These are phyloP conservation scores for Myrica gale DNA, from an alignment of 306 rosid genomes.

Conservation along the genomic window DNA sequence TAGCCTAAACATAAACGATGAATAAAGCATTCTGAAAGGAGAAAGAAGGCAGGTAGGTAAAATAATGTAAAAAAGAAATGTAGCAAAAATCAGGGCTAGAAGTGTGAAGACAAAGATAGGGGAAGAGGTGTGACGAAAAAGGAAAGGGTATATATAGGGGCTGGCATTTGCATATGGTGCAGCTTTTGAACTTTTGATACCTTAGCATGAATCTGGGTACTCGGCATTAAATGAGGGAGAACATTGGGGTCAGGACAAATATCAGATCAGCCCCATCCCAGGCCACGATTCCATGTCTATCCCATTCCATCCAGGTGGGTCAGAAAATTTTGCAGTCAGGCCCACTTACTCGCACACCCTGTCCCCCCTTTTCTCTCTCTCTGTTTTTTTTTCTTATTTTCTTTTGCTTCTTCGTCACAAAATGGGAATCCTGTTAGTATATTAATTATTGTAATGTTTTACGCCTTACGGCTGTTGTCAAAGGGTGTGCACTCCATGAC, in stretches of 20 bases:
- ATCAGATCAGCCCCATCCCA: constrained; percentile 2
- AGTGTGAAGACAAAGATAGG: constrained; percentile 12
- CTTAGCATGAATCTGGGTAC: constrained; percentile 26
- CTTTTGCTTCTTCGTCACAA: not conserved
- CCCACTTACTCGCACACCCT: constrained; percentile 10
- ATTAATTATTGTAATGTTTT: not conserved
- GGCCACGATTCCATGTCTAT: not conserved
- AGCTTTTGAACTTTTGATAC: constrained; percentile 24
- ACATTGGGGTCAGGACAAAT: not conserved
- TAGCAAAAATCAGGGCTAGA: not conserved
- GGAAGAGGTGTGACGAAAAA: constrained; percentile 20
- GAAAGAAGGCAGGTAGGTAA: not conserved
- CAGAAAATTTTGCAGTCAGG: constrained; percentile 24
- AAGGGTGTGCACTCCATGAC: constrained; percentile 22
- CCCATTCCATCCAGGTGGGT: constrained; percentile 36
- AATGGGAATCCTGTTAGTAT: too few species aligned
- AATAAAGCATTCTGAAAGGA: not conserved
- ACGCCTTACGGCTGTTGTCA: constrained; percentile 30
- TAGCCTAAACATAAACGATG: constrained; percentile 11
- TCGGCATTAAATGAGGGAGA: constrained; percentile 33
- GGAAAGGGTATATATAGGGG: constrained; percentile 23
- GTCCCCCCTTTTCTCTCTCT: not conserved
- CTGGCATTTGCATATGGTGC: constrained; percentile 5
- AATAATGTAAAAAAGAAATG: not conserved
- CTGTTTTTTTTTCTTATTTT: too few species aligned